phyloP scores from a whole-genome alignment of 441 rosid genomes.

The Euphorbia schlechtendalii region DNA sequence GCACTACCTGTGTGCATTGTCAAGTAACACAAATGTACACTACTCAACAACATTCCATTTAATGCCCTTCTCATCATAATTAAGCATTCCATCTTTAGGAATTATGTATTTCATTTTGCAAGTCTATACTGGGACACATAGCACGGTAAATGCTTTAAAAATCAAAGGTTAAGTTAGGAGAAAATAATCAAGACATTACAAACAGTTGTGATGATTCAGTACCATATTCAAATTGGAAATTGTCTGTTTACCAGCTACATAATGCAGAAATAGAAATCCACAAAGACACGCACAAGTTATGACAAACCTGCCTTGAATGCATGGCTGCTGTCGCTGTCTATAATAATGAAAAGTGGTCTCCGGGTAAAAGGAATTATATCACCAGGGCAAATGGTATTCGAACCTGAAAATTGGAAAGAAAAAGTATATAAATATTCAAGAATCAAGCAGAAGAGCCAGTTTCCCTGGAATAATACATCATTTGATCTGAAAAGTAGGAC shows the following conservation, averaged over 20 bases:
- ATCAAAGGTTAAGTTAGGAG: not conserved
- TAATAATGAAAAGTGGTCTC: conserved; percentile 80
- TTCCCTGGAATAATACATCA: not conserved
- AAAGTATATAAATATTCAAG: not conserved
- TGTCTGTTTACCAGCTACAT: not conserved
- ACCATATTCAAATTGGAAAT: no score
- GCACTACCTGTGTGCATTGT: no score
- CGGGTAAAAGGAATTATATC: conserved; percentile 93
- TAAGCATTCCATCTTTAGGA: not conserved
- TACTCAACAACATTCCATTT: no score
- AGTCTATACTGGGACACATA: not conserved
- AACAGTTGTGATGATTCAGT: no score
- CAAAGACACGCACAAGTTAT: no score
- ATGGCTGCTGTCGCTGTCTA: conserved; percentile 91
- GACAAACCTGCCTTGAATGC: conserved; percentile 99
- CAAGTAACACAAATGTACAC: no score
- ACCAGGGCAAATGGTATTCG: conserved; percentile 71
- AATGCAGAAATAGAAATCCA: no score
- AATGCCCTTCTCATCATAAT: not conserved
- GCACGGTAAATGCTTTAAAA: not conserved
- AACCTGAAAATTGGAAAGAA: conserved; percentile 39
- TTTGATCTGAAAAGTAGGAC: no score
- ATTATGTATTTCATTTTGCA: not conserved
- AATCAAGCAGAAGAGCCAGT: not conserved
- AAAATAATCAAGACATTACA: not conserved